phyloP scores from a whole-genome alignment of 495 filamentous ascomycete species.

The Wilcoxina mikolae region DNA sequence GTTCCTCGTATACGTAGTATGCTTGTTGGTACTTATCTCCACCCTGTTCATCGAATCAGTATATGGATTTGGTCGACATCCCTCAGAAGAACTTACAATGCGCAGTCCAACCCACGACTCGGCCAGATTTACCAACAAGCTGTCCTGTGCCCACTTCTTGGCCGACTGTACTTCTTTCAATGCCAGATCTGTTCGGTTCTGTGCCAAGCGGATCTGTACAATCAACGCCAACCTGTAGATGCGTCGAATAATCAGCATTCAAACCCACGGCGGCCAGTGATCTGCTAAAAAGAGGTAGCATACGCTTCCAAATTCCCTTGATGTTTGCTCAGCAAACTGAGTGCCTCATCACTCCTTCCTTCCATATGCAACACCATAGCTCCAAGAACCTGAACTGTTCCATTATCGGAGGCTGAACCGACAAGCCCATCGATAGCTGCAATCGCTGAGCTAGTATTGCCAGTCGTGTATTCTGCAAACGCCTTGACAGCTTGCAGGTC shows the following conservation, averaged over 20 bases:
- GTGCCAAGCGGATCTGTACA: slow-evolving; percentile 78
- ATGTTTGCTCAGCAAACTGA: slow-evolving; percentile 63
- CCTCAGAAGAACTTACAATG: slow-evolving; percentile 43
- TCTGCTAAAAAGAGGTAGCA: slow-evolving; percentile 28
- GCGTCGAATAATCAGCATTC: too few relatives aligned
- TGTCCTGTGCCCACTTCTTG: slow-evolving; percentile 90
- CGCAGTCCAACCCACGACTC: slow-evolving; percentile 90
- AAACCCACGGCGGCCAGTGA: too few relatives aligned
- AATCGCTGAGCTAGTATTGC: slow-evolving; percentile 46
- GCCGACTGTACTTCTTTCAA: slow-evolving; percentile 79
- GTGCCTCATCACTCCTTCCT: slow-evolving; percentile 68
- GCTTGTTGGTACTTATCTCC: slow-evolving; percentile 93
- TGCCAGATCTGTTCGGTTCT: slow-evolving; percentile 81
- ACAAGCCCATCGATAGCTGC: slow-evolving; percentile 51
- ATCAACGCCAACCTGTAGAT: slow-evolving; percentile 46
- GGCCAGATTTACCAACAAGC: slow-evolving; percentile 78
- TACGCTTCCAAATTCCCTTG: slow-evolving; percentile 73
- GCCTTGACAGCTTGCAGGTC: slow-evolving; percentile 68
- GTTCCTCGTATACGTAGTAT: slow-evolving; percentile 96
- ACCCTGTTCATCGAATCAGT: slow-evolving; percentile 39
- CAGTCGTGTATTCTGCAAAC: slow-evolving; percentile 51
- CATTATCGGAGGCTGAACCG: slow-evolving; percentile 51
- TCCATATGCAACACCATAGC: slow-evolving; percentile 63
- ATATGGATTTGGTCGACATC: background rate
- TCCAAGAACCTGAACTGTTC: slow-evolving; percentile 62